Base-by-base conservation (phyloP, 345 rosid genomes). In the Geranium brycei region DNA sequence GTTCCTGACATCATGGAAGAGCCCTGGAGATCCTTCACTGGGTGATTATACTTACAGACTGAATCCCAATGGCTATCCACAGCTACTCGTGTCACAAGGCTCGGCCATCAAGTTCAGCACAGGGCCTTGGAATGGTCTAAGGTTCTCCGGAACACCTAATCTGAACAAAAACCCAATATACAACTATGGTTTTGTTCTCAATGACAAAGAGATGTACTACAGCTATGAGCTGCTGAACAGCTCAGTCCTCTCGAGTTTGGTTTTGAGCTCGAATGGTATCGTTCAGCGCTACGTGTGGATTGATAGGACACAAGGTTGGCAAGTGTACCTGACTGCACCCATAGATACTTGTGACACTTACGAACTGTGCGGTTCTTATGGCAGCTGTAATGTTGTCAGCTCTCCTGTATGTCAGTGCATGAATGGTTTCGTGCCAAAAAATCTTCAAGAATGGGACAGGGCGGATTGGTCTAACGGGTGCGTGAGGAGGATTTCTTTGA, bases 91-190 rank as follows among this genome's bases (percentile, higher is more conserved):
- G 38, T 57, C 56, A 64, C 56, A 70, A 3, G 68, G 77, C 3
- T 19, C 66, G 3, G 16, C 18, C 0, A 70, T 10, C 60, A 19
- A 31, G 30, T 78, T 53, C 40, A 47, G 84, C 2, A 58, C 76
- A 19, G 85, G 82, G 3, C 73, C 79, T 0, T 81, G 79, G 82
- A 81, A 79, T 68, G 83, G 85, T 3, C 8, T 61, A 0, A 38
- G 77, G 51, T 75, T 65, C 16, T 73, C 79, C 41, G 83, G 83
- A 12, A 70, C 61, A 0, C 78, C 80, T 1, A 71, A 68, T 14
- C 51, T 73, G 68, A 60, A 66, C 59, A 65, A 72, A 5, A 55
- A 72, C 23, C 73, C 69, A n/a, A 2, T 68, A 28, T 68, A 76
- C 14, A 30, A 47, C 4, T 77, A 53, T 51, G 31, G 17, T 28